Evolutionary conservation across 116 monocot genomes (phyloP).

Genomic region (Papilionanthe hybrid): DNA sequence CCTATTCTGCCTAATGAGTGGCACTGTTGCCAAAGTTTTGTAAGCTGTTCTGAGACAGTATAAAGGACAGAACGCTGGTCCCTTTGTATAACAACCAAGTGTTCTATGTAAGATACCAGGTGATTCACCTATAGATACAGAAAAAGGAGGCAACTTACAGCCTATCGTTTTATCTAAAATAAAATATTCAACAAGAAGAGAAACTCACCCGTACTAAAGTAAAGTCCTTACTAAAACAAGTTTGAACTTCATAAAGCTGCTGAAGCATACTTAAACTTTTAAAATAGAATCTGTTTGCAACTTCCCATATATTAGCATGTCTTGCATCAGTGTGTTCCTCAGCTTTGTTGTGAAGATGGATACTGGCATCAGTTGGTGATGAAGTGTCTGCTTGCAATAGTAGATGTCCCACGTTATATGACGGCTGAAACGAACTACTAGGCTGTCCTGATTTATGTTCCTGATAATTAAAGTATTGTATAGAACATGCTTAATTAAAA

Average conservation of each 20-base stretch:
- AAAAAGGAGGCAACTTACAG: background rate
- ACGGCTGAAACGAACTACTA: slow-evolving; percentile 51
- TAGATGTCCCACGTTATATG: slow-evolving; percentile 62
- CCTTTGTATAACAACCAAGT: slow-evolving; percentile 61
- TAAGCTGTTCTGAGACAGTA: slow-evolving; percentile 35
- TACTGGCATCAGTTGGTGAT: slow-evolving; percentile 3
- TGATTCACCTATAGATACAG: slow-evolving; percentile 46
- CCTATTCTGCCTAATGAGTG: slow-evolving; percentile 36
- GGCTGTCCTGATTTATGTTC: slow-evolving; percentile 25
- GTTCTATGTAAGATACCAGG: slow-evolving; percentile 62
- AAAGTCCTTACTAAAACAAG: slow-evolving; percentile 66
- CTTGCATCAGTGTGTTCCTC: slow-evolving; percentile 11
- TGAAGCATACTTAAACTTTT: slow-evolving; percentile 63
- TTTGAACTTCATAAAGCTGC: slow-evolving; percentile 40
- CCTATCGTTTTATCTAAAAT: background rate
- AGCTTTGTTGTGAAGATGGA: background rate
- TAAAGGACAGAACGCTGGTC: slow-evolving; percentile 63
- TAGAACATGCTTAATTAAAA: background rate
- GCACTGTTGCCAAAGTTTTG: slow-evolving; percentile 24
- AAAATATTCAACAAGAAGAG: background rate
- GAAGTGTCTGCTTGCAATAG: slow-evolving; percentile 25
- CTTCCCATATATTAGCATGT: slow-evolving; percentile 37
- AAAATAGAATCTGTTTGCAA: slow-evolving; percentile 61
- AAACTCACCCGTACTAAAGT: slow-evolving; percentile 58
- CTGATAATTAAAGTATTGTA: slow-evolving; percentile 24